Evolutionary conservation across 306 rosid species (phyloP).

Genomic region (Inga leiocalycina): DNA sequence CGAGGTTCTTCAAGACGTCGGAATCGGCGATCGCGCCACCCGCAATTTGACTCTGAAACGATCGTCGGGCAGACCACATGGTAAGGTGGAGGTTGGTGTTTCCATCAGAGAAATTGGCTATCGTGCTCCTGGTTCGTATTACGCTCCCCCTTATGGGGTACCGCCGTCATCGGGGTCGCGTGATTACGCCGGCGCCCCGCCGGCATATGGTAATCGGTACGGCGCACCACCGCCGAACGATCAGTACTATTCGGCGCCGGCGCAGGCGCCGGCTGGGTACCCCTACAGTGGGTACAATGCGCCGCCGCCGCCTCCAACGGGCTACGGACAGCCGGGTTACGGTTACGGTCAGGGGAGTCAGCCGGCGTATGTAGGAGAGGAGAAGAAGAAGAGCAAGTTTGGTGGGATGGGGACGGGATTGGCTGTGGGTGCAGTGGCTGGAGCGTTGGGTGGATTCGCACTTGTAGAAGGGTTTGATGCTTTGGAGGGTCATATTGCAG

Average conservation of each 20-base stretch:
- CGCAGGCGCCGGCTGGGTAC: constrained; percentile 38
- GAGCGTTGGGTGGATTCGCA: constrained; percentile 73
- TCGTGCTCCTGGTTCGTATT: constrained; percentile 46
- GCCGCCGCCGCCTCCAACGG: constrained; percentile 22
- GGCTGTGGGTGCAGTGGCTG: constrained; percentile 89
- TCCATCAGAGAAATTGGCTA: constrained; percentile 47
- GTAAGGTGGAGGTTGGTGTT: constrained; percentile 65
- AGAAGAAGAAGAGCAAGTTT: constrained; percentile 75
- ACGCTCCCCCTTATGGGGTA: constrained; percentile 67
- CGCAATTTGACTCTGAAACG: constrained; percentile 61
- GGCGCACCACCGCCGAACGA: constrained; percentile 34
- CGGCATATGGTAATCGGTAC: constrained; percentile 40
- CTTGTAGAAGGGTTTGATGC: constrained; percentile 63
- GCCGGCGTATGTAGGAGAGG: constrained; percentile 33
- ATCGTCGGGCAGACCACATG: constrained; percentile 85
- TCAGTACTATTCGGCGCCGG: constrained; percentile 46
- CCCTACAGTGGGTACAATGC: constrained; percentile 36
- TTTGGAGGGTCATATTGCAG: constrained; percentile 66
- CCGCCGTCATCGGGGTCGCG: constrained; percentile 48
- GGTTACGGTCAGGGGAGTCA: background rate
- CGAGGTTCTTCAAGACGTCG: constrained; percentile 57
- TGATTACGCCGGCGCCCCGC: constrained; percentile 42
- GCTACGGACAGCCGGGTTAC: constrained; percentile 46
- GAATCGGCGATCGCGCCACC: constrained; percentile 45
- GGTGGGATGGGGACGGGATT: constrained; percentile 94